A percentile compares a stretch with the other conserved stretches of the same genome.
These are phyloP conservation scores for Citrus medica DNA, from an alignment of 345 rosid species.

Conservation along the genomic window DNA sequence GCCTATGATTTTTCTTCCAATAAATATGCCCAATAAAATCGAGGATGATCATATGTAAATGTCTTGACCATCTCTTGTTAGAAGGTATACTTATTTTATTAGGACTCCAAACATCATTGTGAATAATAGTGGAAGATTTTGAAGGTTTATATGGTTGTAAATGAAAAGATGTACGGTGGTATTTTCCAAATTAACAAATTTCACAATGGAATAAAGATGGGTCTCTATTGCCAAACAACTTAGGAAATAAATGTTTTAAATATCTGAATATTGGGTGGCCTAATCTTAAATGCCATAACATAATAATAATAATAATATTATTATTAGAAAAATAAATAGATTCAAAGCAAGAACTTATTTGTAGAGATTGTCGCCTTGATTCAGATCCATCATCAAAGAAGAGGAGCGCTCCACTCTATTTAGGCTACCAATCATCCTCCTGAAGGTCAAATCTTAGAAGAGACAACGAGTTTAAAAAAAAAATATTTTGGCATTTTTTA, in stretches of 20 bases:
- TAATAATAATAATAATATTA: background rate
- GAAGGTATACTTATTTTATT: background rate
- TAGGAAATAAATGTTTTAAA: background rate
- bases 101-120: background rate
- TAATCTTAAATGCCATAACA: background rate
- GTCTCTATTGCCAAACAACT: background rate
- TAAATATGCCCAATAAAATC: background rate
- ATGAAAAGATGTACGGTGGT: background rate
- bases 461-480: background rate
- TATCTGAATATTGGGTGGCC: background rate
- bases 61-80: background rate
- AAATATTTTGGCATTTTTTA: background rate
- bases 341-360: background rate
- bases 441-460: background rate
- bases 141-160: background rate
- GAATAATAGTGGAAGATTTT: background rate
- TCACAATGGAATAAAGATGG: background rate
- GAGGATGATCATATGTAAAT: background rate
- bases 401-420: background rate
- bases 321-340: background rate
- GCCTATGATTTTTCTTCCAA: background rate
- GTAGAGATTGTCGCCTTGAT: background rate
- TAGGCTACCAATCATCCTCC: background rate
- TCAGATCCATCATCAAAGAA: background rate
- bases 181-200: background rate